Evolutionary conservation across 2,329 filamentous ascomycete genomes (phyloP), one percentile per base, ranked within the genome.

Genomic region (Neofusicoccum ribis): DNA sequence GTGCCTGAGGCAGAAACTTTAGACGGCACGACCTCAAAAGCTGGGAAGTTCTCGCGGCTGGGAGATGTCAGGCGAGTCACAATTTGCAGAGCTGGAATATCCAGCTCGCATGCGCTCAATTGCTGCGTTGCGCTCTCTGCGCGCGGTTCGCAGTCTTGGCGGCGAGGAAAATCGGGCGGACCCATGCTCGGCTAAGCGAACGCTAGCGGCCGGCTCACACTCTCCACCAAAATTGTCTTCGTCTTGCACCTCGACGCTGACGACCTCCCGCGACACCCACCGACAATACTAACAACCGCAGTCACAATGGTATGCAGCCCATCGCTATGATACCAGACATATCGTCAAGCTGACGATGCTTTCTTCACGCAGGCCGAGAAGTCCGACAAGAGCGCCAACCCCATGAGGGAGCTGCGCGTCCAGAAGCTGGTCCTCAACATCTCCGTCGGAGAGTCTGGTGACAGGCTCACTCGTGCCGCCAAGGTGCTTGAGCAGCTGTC

Each of bases 401-500:
- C 95, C 86, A 99, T 99, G 95, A 92, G 93, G 87, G 94, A 99
- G 87, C 92, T 98, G 82, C 92, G 93, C 87, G 95, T 97, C 86
- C 92, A 96, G 87, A 97, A 97, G 88, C 92, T 97, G 83, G 93
- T 97, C 84, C 91, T 97, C 82, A 97, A 97, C 90, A 97, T 97
- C 85, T 97, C 92, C 77, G 95, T 99, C 78, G 95, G 95, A 86
- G 95, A 99, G 88, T 98, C 94, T 90, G 95, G 95, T 92, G 95
- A 99, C 87, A 96, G 95, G 90, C 91, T 99, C 82, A 99, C 95
- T 78, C 92, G 95, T 91, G 95, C 95, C 81, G 95, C 95, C 81
- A 99, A 99, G 90, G 95, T 99, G 89, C 89, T 99, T 77, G 95
- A 99, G 88, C 95, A 99, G 89, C 88, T 99, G 82, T 92, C 88